Conservation (phyloP, 1,284 basidiomycete genomes). For the Tetrapyrgos nigripes region DNA sequence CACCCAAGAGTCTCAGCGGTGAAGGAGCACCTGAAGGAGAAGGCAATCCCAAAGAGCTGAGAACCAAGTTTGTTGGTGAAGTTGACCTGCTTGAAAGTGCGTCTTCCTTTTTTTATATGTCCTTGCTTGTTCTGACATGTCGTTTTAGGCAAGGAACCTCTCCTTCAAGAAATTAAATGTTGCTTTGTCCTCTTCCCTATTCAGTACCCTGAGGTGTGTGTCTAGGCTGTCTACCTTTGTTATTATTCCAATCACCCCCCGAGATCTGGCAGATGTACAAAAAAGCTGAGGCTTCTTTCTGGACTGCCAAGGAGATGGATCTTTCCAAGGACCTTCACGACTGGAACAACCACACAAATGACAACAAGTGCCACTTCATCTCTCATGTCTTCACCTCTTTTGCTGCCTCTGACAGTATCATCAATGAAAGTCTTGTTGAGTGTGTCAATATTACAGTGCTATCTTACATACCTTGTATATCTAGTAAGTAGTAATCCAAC, state of each 20-base stretch:
- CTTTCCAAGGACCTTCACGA: slow-evolving; percentile 91
- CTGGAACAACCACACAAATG: slow-evolving; percentile 93
- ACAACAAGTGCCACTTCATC: slow-evolving; percentile 95
- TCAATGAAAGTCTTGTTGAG: slow-evolving; percentile 97
- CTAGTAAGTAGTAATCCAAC: no score
- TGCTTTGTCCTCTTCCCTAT: no score
- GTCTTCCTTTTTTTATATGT: slow-evolving; percentile 77
- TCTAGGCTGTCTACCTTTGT: no score
- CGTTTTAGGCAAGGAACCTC: no score
- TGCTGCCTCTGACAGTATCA: slow-evolving; percentile 96
- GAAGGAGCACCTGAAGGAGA: slow-evolving; percentile 19
- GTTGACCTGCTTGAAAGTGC: slow-evolving; percentile 71
- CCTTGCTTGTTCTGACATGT: slow-evolving; percentile 75
- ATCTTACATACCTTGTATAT: no score
- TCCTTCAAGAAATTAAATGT: no score
- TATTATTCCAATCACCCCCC: slow-evolving; percentile 59
- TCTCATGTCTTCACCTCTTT: no score
- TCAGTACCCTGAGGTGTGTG: slow-evolving; percentile 87
- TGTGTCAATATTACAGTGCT: slow-evolving; percentile 82
- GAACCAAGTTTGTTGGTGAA: slow-evolving; percentile 75
- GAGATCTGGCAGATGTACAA: no score
- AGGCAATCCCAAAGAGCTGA: slow-evolving; percentile 19
- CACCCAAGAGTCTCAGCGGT: slow-evolving; percentile 27
- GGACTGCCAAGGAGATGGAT: no score
- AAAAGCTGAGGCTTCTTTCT: no score